Evolutionary conservation across 352 stramenopile genomes (phyloP).

Genomic region (Nothophytophthora sp.): DNA sequence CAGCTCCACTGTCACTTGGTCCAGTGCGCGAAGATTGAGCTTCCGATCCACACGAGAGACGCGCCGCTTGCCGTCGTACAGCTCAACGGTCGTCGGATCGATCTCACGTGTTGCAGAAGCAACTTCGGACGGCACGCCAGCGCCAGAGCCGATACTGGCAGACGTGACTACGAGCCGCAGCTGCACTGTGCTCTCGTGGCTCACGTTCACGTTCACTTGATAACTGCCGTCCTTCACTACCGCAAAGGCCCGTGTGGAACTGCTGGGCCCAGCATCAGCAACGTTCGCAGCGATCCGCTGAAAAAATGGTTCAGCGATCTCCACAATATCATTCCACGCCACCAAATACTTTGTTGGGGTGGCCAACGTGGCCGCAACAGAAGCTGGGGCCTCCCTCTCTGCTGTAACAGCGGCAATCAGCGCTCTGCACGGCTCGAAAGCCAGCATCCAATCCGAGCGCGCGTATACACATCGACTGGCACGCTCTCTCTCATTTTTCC

Average conservation of each 20-base stretch:
- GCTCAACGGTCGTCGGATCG: conserved; percentile 28
- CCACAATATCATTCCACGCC: conserved; percentile 27
- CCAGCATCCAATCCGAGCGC: conserved; percentile 27
- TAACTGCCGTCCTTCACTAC: conserved; percentile 37
- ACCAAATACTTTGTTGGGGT: conserved; percentile 13
- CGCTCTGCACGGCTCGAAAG: conserved; percentile 18
- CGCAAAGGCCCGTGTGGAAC: conserved; percentile 7
- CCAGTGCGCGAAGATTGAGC: conserved; percentile 26
- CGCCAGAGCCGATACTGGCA: not conserved
- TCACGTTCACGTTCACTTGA: conserved; percentile 44
- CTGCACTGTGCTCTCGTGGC: conserved; percentile 28
- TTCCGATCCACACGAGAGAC: conserved; percentile 37
- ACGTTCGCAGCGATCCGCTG: conserved; percentile 1
- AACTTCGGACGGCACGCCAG: too few species aligned
- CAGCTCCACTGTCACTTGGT: conserved; percentile 34
- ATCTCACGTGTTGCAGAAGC: conserved; percentile 12
- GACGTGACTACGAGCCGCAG: conserved; percentile 21
- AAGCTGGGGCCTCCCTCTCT: conserved; percentile 10
- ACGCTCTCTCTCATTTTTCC: conserved; percentile 11
- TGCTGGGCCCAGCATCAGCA: not conserved
- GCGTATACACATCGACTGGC: conserved; percentile 23
- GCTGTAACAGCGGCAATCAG: conserved; percentile 5
- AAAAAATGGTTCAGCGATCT: conserved; percentile 24
- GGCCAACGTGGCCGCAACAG: conserved; percentile 14
- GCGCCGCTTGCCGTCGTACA: conserved; percentile 45